Evolutionary conservation across 495 filamentous ascomycete genomes (phyloP).

Genomic region (Daldinia bambusicola): DNA sequence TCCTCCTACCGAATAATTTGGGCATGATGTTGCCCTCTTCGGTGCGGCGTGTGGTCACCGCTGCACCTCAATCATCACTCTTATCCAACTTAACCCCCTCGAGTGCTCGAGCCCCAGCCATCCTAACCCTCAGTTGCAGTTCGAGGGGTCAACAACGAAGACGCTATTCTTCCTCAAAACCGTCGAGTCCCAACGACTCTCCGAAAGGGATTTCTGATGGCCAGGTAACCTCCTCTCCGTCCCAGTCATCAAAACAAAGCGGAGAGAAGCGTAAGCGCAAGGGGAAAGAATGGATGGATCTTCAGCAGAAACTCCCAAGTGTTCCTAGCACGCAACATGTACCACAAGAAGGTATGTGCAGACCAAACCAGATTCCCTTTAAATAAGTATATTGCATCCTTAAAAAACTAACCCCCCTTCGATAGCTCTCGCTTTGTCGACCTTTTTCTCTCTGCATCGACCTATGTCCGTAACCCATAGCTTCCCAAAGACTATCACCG

Average conservation of each 20-base stretch:
- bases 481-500: slow-evolving; percentile 75
- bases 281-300: slow-evolving; percentile 50
- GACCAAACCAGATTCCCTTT: not conserved
- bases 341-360: slow-evolving; percentile 71
- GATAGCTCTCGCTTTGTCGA: slow-evolving; percentile 83
- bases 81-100: slow-evolving; percentile 52
- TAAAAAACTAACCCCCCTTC: slow-evolving; percentile 15
- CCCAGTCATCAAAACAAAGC: slow-evolving; percentile 51
- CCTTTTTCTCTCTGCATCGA: slow-evolving; percentile 95
- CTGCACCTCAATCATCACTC: slow-evolving; percentile 56
- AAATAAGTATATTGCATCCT: not conserved
- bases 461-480: slow-evolving; percentile 88
- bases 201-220: slow-evolving; percentile 58
- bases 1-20: slow-evolving; percentile 31
- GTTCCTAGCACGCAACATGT: slow-evolving; percentile 86
- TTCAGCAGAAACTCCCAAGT: slow-evolving; percentile 71
- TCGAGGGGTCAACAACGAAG: slow-evolving; percentile 55
- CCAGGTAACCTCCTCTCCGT: slow-evolving; percentile 53
- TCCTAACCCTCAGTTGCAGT: slow-evolving; percentile 52
- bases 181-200: slow-evolving; percentile 64
- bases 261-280: slow-evolving; percentile 61
- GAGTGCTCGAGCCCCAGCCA: slow-evolving; percentile 50
- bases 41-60: slow-evolving; percentile 58
- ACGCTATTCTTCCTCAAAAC: slow-evolving; percentile 67
- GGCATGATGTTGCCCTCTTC: slow-evolving; percentile 63